Evolutionary conservation across 352 stramenopile genomes (phyloP).

Genomic region (Blastocystis sp.): DNA sequence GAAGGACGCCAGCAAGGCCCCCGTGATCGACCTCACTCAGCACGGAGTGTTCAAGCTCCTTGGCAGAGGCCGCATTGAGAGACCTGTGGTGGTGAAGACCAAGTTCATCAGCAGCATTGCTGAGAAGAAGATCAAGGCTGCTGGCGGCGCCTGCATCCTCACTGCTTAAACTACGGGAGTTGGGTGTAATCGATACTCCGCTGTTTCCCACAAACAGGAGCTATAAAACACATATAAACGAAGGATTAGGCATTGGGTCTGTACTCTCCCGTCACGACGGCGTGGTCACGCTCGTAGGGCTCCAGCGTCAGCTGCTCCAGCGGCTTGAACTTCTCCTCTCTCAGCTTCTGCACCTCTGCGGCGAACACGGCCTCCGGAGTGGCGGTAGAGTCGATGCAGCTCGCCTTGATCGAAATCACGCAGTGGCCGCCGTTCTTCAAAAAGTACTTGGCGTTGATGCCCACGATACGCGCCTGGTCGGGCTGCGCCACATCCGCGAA

Average conservation of each 20-base stretch:
- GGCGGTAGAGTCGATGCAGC: conserved; percentile 97
- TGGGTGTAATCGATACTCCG: not conserved
- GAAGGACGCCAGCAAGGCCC: conserved; percentile 74
- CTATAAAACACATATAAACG: conserved; percentile 30
- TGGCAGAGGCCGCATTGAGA: conserved; percentile 73
- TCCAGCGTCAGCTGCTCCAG: conserved; percentile 97
- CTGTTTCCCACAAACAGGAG: not conserved
- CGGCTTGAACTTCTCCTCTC: conserved; percentile 96
- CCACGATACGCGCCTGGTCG: conserved; percentile 98
- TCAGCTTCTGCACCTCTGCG: conserved; percentile 92
- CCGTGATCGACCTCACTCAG: conserved; percentile 96
- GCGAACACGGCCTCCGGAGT: conserved; percentile 94
- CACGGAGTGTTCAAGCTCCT: conserved; percentile 99
- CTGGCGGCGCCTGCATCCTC: too few relatives aligned
- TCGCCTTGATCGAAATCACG: conserved; percentile 99
- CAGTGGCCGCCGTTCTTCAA: conserved; percentile 98
- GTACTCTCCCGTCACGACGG: conserved; percentile 84
- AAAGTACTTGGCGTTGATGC: conserved; percentile 96
- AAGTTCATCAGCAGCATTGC: too few relatives aligned
- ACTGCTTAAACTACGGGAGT: conserved; percentile 71
- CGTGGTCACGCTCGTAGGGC: conserved; percentile 85
- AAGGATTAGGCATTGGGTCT: conserved; percentile 74
- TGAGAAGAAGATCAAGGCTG: too few relatives aligned
- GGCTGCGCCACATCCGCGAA: conserved; percentile 99
- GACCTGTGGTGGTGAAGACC: too few relatives aligned